A percentile compares a stretch with the other conserved stretches of the same genome.
These are phyloP conservation scores for Geranium rotundifolium DNA, from an alignment of 345 rosid genomes.

Conservation along the genomic window DNA sequence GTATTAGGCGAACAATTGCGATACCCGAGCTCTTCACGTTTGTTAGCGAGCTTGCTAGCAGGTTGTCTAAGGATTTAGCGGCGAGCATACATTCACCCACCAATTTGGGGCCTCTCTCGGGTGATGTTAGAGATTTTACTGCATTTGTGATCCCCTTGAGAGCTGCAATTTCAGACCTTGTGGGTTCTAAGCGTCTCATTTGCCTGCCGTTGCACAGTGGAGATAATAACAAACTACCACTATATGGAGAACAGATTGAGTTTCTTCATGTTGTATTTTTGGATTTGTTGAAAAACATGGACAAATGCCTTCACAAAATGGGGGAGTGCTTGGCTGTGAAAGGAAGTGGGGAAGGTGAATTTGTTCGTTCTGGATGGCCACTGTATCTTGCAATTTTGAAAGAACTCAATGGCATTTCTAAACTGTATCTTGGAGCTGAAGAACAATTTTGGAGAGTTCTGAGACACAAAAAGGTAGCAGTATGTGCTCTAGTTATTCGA, in stretches of 20 bases:
- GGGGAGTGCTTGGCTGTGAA: no score
- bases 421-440: no score
- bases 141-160: slow-evolving; percentile 51
- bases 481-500: no score
- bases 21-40: slow-evolving; percentile 58
- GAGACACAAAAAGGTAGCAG: no score
- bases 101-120: slow-evolving; percentile 23
- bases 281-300: background rate
- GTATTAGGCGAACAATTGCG: slow-evolving; percentile 17
- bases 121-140: slow-evolving; percentile 46
- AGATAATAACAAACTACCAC: slow-evolving; percentile 13
- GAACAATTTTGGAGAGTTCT: no score
- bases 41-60: slow-evolving; percentile 49
- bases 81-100: slow-evolving; percentile 14
- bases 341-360: no score
- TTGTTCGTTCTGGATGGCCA: no score
- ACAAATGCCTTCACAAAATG: no score
- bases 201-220: slow-evolving; percentile 27
- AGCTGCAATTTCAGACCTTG: slow-evolving; percentile 23
- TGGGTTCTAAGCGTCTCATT: slow-evolving; percentile 19
- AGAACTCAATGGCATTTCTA: no score
- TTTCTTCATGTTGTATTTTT: slow-evolving; percentile 35
- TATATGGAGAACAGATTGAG: slow-evolving; percentile 29
- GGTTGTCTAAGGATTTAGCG: slow-evolving; percentile 35
- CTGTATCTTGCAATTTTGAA: no score